Base-by-base conservation (phyloP, 2,329 filamentous ascomycete species). In the Peltaster fructicola region DNA sequence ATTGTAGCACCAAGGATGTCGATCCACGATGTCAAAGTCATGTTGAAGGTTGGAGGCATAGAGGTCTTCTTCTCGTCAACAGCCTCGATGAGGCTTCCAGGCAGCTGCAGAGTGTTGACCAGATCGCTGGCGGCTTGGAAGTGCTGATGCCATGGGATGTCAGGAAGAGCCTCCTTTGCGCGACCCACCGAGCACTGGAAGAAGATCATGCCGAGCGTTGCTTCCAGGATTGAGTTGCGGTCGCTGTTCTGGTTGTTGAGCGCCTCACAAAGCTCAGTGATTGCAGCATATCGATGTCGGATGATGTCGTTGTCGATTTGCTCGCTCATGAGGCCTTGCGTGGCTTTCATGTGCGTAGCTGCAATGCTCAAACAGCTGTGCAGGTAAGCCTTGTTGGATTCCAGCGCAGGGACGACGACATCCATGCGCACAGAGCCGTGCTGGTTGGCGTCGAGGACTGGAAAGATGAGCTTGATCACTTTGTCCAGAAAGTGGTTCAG, bases 111-210 rank as follows among this genome's bases (percentile, higher is more conserved):
- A 53, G 80, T 84, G 48, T 77, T 69, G 13, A 92, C 78, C 26
- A 95, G 64, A 39, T 73, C 82, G 38, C 77, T 75, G 11, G 76
- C 85, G 3, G 84, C 84, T 50, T 90, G 77, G 57, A 95, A 93
- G 58, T 98, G 88, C 49, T 91, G 79, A 56, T 85, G 79, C 88
- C 88, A 98, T 12, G 84, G 73, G 40, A 95, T 91, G 47, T 95
- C 84, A 9, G 80, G 76, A 13, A 93, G 68, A 22, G 67, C 67
- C 46, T 93, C 81, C 40, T 88, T 76, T 17, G 76, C 72, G 41
- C 79, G 70, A 26, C 85, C 85, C 35, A 95, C 85, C 14, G 80
- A 75, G 55, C 78, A 88, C 48, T 92, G 81, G 59, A 93, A 90
- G 57, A 92, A 88, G 48, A 93, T 92, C 68, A 95, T 82, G 25